Evolutionary conservation across 2,329 filamentous ascomycete species (phyloP), one percentile per base, ranked within the genome.

Genomic region (Aspergillus sp.): DNA sequence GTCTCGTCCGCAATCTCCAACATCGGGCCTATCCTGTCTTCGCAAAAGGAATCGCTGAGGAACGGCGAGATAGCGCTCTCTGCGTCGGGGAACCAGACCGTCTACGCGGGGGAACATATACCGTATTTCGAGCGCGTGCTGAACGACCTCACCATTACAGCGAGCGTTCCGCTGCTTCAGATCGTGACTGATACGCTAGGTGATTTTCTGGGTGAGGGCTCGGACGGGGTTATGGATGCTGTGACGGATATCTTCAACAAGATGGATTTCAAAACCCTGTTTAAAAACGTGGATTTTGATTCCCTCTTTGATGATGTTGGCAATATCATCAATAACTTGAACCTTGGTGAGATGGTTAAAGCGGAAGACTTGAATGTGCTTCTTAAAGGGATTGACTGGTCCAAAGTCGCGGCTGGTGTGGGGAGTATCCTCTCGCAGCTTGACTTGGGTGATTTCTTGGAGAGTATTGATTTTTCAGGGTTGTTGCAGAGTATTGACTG

Each of bases 101-200:
- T 74, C 0, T 71, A 77, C 42, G 71, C 80, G 36, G 78, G 78
- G 3, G 17, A 76, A 57, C 77, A 75, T 55, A 76, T 82, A 45
- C 61, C 64, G 1, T 82, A 77, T 51, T 63, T 79, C n/a, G 78
- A 82, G 55, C 64, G 71, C 1, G 72, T 81, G 7, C 65, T 82
- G 39, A 76, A 76, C 56, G 69, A 67, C 0, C 74, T 77, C 41
- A 69, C 63, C 1, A 66, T 81, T 5, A 60, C 66, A 0, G 68
- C 76, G 7, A 64, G 65, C 0, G 63, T 77, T 1, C 72, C 78
- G 0, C 72, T 80, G 32, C 7, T 56, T 0, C 17, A 51, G 6
- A 36, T 56, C 13, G 17, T 56, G 4, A 32, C 48, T 1, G 54
- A 56, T 45, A 56, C 54, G 4, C 18, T 42, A 3, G 42, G 42